Evolutionary conservation across 106 monocot species (phyloP).

Genomic region (Dendrobium nobile): DNA sequence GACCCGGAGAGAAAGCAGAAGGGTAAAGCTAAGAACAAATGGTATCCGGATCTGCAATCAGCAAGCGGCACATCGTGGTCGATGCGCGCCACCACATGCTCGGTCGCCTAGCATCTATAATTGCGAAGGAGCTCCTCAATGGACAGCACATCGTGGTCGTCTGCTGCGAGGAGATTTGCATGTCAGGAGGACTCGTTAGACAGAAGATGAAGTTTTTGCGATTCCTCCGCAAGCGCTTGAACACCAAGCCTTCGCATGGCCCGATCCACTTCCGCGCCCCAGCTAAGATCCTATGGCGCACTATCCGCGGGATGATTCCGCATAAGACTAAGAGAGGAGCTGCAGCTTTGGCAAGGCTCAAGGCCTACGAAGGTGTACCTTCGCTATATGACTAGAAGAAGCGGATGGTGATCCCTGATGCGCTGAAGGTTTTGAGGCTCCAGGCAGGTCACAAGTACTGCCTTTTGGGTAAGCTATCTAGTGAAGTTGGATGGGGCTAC

Average conservation of each 20-base stretch:
- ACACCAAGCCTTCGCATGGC: constrained; percentile 93
- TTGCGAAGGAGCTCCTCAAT: constrained; percentile 91
- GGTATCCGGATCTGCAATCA: constrained; percentile 85
- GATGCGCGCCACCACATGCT: constrained; percentile 96
- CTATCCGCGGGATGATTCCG: constrained; percentile 89
- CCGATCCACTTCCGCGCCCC: constrained; percentile 93
- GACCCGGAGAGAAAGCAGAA: not conserved
- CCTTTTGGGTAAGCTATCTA: constrained; percentile 47
- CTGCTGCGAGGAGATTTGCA: constrained; percentile 92
- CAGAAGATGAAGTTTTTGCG: constrained; percentile 97
- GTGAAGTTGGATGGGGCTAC: constrained; percentile 62
- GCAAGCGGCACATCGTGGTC: constrained; percentile 61
- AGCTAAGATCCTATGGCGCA: constrained; percentile 90
- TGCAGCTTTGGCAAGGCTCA: constrained; percentile 73
- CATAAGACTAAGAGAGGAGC: constrained; percentile 97
- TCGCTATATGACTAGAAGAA: constrained; percentile 71
- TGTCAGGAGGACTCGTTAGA: constrained; percentile 89
- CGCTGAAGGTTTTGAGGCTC: constrained; percentile 81
- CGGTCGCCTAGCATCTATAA: constrained; percentile 72
- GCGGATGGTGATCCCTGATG: constrained; percentile 86
- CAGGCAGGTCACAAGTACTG: constrained; percentile 66
- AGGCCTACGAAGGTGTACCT: constrained; percentile 83
- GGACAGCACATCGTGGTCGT: constrained; percentile 85
- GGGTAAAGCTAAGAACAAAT: constrained; percentile 14
- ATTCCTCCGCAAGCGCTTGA: constrained; percentile 91